phyloP scores from a whole-genome alignment of 2,329 filamentous ascomycete genomes.

The Hirsutella thompsonii region DNA sequence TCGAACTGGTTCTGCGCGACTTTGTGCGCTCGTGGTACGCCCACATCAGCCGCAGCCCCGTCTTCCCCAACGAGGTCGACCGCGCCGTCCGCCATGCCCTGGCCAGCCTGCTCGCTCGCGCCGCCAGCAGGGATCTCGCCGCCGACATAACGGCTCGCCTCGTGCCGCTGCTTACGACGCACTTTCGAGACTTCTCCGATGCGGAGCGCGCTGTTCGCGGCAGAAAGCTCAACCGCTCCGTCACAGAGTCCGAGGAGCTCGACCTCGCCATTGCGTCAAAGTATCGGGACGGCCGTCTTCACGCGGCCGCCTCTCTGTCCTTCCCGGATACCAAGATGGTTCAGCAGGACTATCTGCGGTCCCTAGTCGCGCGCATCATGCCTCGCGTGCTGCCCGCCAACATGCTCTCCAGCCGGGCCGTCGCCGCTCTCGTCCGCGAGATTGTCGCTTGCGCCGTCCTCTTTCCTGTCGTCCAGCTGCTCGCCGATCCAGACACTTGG shows the following conservation, averaged over 20 bases:
- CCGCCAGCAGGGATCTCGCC: slow-evolving; percentile 68
- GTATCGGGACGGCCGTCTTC: slow-evolving; percentile 78
- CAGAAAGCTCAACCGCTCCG: slow-evolving; percentile 71
- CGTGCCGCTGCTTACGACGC: slow-evolving; percentile 76
- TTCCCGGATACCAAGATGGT: slow-evolving; percentile 74
- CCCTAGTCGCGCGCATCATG: slow-evolving; percentile 58
- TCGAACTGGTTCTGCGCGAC: slow-evolving; percentile 66
- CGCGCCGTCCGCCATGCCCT: slow-evolving; percentile 63
- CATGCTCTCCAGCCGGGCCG: slow-evolving; percentile 67
- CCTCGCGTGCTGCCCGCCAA: slow-evolving; percentile 61
- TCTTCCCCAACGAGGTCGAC: slow-evolving; percentile 81
- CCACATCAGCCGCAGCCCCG: slow-evolving; percentile 66
- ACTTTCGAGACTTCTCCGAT: slow-evolving; percentile 82
- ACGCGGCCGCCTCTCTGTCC: slow-evolving; percentile 70
- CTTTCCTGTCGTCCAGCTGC: slow-evolving; percentile 62
- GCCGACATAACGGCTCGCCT: slow-evolving; percentile 71
- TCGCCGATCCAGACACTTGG: slow-evolving; percentile 93
- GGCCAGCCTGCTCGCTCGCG: slow-evolving; percentile 54
- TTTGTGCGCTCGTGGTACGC: slow-evolving; percentile 85
- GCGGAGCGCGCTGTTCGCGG: slow-evolving; percentile 81
- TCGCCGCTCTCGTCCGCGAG: slow-evolving; percentile 72
- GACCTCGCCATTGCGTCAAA: slow-evolving; percentile 92
- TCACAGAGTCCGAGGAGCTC: slow-evolving; percentile 93
- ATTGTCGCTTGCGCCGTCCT: slow-evolving; percentile 89
- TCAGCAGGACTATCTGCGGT: slow-evolving; percentile 80